Evolutionary conservation across 2,329 filamentous ascomycete genomes (phyloP).

Genomic region (Pseudogymnoascus sp.): DNA sequence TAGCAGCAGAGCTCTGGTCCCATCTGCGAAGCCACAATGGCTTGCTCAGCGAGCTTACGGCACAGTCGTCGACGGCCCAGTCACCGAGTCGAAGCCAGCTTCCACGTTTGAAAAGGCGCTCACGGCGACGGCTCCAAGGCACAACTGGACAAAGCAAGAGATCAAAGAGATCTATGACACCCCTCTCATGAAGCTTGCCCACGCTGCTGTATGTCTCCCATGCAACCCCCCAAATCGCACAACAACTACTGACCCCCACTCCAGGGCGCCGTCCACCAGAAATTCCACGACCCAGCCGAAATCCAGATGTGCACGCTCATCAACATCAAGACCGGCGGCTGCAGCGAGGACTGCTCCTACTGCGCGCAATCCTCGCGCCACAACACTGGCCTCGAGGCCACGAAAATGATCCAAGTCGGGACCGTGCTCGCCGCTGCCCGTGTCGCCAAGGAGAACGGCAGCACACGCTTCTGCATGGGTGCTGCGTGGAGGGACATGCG

Average conservation of each 20-base stretch:
- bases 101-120: conserved; percentile 40
- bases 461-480: conserved; percentile 91
- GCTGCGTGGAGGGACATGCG: conserved; percentile 93
- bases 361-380: conserved; percentile 83
- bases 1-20: conserved; percentile 43
- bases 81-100: neutral
- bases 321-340: conserved; percentile 94
- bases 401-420: conserved; percentile 71
- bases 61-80: conserved; percentile 9
- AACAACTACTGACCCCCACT: conserved; percentile 16
- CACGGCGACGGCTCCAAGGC: conserved; percentile 53
- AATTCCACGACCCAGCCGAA: conserved; percentile 74
- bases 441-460: conserved; percentile 72
- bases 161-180: conserved; percentile 76
- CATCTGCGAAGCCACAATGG: conserved; percentile 16
- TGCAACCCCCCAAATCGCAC: conserved; percentile 10
- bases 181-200: conserved; percentile 70
- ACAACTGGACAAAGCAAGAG: conserved; percentile 75
- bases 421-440: conserved; percentile 72
- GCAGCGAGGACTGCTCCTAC: conserved; percentile 88
- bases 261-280: conserved; percentile 71
- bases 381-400: conserved; percentile 67
- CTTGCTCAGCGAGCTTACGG: conserved; percentile 23
- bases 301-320: conserved; percentile 92
- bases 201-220: conserved; percentile 54